These are phyloP conservation scores for Candida dajiaensis DNA, from an alignment of 805 yeast species.

Conservation along the genomic window DNA sequence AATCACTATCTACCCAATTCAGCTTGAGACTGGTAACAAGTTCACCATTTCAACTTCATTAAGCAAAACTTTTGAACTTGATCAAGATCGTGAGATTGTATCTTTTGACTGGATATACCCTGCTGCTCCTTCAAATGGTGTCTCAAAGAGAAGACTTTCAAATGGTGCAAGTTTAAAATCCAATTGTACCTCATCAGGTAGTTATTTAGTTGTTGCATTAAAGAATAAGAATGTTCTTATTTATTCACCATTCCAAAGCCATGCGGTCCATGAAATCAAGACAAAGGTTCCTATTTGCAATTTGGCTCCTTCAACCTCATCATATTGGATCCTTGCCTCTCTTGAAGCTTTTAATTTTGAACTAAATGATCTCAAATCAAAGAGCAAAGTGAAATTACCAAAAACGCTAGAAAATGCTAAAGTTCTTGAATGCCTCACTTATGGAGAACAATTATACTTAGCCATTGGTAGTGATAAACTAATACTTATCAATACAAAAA, in stretches of 20 bases:
- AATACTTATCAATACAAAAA: background rate
- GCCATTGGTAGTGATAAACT: background rate
- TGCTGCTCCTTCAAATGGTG: conserved; percentile 11
- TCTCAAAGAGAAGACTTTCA: conserved; percentile 24
- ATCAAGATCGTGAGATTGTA: conserved; percentile 32
- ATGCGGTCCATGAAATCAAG: conserved; percentile 31
- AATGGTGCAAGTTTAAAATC: conserved; percentile 4
- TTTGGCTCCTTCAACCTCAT: background rate
- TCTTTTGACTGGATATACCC: conserved; percentile 31
- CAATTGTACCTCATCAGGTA: background rate
- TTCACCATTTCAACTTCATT: conserved; percentile 16
- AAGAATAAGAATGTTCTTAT: conserved; percentile 35
- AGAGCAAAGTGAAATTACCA: background rate
- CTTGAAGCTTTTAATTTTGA: background rate
- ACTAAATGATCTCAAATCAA: background rate
- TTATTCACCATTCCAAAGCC: conserved; percentile 38
- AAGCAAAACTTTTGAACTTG: conserved; percentile 34
- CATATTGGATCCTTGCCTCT: background rate
- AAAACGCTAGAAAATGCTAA: background rate
- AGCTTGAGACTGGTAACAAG: conserved; percentile 15
- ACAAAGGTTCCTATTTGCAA: conserved; percentile 6
- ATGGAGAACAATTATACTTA: background rate
- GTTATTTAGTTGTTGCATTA: conserved; percentile 29
- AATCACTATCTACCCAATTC: conserved; percentile 34
- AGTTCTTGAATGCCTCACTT: background rate